A percentile compares a stretch with the other conserved stretches of the same genome.
phyloP scores from a whole-genome alignment of 495 filamentous ascomycete species.

The Oleoguttula mirabilis region DNA sequence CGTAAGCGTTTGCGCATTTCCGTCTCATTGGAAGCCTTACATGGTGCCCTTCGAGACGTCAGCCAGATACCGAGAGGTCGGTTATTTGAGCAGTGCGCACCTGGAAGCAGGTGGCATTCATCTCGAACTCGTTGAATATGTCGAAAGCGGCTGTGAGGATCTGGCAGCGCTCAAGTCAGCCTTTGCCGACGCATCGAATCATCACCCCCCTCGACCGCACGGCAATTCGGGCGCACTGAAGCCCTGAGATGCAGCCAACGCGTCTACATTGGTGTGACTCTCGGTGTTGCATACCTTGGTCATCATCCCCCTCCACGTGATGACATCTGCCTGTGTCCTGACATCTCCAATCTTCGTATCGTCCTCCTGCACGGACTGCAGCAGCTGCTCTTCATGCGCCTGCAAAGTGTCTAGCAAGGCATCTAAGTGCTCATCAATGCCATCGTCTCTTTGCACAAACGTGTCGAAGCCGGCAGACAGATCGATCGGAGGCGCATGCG shows the following conservation, averaged over 20 bases:
- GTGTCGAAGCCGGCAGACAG: slow-evolving; percentile 68
- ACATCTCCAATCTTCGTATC: slow-evolving; percentile 52
- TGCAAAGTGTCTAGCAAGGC: slow-evolving; percentile 63
- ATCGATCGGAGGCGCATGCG: slow-evolving; percentile 27
- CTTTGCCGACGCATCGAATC: too few relatives aligned
- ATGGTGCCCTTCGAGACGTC: slow-evolving; percentile 52
- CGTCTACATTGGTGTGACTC: too few relatives aligned
- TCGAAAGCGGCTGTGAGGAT: slow-evolving; percentile 79
- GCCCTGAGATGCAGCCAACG: too few relatives aligned
- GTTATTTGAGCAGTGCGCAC: slow-evolving; percentile 39
- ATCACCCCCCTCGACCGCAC: too few relatives aligned
- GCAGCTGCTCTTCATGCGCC: slow-evolving; percentile 10
- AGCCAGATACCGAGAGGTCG: background rate
- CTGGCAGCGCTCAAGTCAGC: too few relatives aligned
- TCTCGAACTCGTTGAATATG: slow-evolving; percentile 75
- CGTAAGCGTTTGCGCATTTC: background rate
- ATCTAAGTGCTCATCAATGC: slow-evolving; percentile 76
- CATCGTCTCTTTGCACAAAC: slow-evolving; percentile 74
- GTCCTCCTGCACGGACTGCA: slow-evolving; percentile 32
- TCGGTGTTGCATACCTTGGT: slow-evolving; percentile 85
- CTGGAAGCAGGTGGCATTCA: slow-evolving; percentile 87
- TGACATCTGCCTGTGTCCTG: slow-evolving; percentile 60
- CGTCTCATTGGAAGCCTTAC: slow-evolving; percentile 36
- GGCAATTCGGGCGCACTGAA: too few relatives aligned
- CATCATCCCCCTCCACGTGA: slow-evolving; percentile 98